Evolutionary conservation across 179 eudicot species (phyloP).

Genomic region (Patellifolia procumbens): DNA sequence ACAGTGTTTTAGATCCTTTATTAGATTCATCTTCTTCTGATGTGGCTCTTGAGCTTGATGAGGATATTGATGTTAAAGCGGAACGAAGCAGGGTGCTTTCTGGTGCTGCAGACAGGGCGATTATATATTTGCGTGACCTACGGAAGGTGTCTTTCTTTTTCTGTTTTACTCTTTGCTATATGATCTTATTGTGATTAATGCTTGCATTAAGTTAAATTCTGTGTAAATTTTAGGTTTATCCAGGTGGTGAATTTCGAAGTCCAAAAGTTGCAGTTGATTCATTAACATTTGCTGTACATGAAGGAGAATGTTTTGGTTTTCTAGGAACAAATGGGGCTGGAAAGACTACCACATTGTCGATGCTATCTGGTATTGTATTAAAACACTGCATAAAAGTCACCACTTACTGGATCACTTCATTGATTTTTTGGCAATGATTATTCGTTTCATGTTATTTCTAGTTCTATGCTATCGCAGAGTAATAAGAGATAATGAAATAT

Average conservation of each 20-base stretch:
- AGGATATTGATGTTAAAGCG: constrained; percentile 76
- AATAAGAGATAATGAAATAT: too few species aligned
- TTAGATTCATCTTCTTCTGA: constrained; percentile 50
- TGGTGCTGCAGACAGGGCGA: constrained; percentile 72
- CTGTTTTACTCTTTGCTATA: neutral
- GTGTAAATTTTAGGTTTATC: constrained; percentile 64
- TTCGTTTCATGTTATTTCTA: neutral
- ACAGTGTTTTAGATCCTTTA: constrained; percentile 62
- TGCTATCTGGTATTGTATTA: constrained; percentile 66
- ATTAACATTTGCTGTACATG: constrained; percentile 87
- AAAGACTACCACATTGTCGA: constrained; percentile 92
- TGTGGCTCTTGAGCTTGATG: constrained; percentile 49
- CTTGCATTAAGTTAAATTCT: constrained; percentile 3
- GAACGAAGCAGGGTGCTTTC: constrained; percentile 87
- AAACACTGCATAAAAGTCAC: constrained; percentile 1
- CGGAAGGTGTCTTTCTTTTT: constrained; percentile 60
- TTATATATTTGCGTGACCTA: constrained; percentile 77
- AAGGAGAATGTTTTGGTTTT: constrained; percentile 99
- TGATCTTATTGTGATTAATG: neutral
- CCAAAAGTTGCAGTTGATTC: constrained; percentile 83
- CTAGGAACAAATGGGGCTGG: constrained; percentile 99
- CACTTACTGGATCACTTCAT: neutral
- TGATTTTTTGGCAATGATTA: neutral
- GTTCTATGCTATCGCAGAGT: too few species aligned
- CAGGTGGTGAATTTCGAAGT: constrained; percentile 53